A percentile compares a stretch with the other conserved stretches of the same genome.
Evolutionary conservation across 495 filamentous ascomycete genomes (phyloP).

Genomic region (Chlorociboria aeruginascens): DNA sequence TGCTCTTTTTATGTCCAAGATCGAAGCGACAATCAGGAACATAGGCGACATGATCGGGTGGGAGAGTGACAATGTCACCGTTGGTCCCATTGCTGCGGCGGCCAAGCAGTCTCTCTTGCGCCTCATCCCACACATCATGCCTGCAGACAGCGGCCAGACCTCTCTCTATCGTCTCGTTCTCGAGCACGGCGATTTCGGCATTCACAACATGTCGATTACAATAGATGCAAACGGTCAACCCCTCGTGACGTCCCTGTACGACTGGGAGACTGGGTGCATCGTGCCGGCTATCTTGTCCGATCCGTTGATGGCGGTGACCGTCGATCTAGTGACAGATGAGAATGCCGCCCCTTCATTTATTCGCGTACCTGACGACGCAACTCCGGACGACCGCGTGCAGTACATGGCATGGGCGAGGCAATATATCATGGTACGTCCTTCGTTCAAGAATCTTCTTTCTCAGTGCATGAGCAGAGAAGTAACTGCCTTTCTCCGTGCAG

Average conservation of each 20-base stretch:
- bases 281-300: conserved; percentile 26
- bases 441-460: conserved; percentile 8
- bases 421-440: conserved; percentile 19
- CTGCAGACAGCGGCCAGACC: conserved; percentile 13
- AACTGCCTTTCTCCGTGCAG: conserved; percentile 9
- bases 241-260: conserved; percentile 23
- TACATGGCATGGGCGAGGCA: conserved; percentile 20
- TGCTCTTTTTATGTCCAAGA: conserved; percentile 23
- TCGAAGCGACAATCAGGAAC: conserved; percentile 24
- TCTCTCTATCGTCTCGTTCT: conserved; percentile 25
- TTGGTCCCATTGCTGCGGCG: conserved; percentile 22
- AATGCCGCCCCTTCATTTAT: conserved; percentile 19
- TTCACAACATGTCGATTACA: conserved; percentile 25
- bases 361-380: conserved; percentile 15
- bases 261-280: conserved; percentile 25
- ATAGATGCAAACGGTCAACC: conserved; percentile 18
- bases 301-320: conserved; percentile 21
- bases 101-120: conserved; percentile 25
- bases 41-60: conserved; percentile 27
- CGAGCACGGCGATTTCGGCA: conserved; percentile 27
- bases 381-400: conserved; percentile 12
- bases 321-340: conserved; percentile 23
- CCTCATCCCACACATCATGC: conserved; percentile 23
- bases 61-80: conserved; percentile 22
- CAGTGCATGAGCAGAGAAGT: conserved; percentile 8